Base-by-base conservation (phyloP, 2,329 filamentous ascomycete genomes). In the Thelonectria olida region DNA sequence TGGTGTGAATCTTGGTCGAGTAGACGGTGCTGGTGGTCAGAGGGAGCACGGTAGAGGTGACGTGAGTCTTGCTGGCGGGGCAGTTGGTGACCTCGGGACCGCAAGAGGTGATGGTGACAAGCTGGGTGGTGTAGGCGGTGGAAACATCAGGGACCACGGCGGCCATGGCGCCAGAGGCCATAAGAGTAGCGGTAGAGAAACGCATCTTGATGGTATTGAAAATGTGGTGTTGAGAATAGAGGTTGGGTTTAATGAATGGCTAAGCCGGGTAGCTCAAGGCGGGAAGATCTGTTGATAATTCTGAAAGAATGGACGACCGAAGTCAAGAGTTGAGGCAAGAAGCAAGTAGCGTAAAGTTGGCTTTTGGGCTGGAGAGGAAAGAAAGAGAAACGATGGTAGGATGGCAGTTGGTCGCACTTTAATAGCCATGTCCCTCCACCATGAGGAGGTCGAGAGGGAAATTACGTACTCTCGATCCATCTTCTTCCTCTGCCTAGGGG, bases 51-150 rank as follows among this genome's bases (percentile, higher is more conserved):
- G 62, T 61, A 62, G 61, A 63, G 58, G 61, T 67, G 56, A 69
- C 64, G 31, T 58, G 47, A 49, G 68, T 70, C 54, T 65, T 68
- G 27, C 62, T 47, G 47, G 69, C 69, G 61, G 69, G 69, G 68
- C 68, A 70, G 66, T 70, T 71, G 61, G 68, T 71, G 34, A 70
- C 68, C 66, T 70, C 68, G 38, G 68, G 68, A 57, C 66, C 82
- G 82, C 87, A 90, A 62, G 82, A 82, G 74, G 85, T 89, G 83
- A 89, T 80, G 78, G 87, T 89, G 70, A 85, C 78, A 73, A 85
- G 77, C 75, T 83, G 78, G 72, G 86, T 88, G 76, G 80, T 76
- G 82, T 84, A 88, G 79, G 85, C 80, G 74, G 85, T 83, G 53
- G 76, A 77, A 67, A 80, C 64, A 68, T 74, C 72, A 66, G 75